Conservation (phyloP, 2,329 filamentous ascomycete species). For the Cladophialophora exuberans region DNA sequence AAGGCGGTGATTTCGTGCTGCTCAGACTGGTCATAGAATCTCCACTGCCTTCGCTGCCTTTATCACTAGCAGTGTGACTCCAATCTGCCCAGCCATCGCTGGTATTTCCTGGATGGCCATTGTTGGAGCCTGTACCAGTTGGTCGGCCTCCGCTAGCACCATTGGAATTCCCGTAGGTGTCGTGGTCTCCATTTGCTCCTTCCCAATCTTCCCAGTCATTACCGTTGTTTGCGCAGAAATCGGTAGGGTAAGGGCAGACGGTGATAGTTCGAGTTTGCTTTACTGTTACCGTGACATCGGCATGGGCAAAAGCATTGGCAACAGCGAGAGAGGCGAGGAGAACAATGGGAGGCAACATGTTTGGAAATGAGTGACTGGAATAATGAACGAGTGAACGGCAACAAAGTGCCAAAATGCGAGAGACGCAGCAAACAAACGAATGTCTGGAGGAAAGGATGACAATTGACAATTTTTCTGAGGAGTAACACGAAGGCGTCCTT, state of each 20-base stretch:
- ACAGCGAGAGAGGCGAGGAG: slow-evolving; percentile 6
- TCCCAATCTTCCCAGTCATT: not conserved
- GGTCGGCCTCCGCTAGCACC: not conserved
- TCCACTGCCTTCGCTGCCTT: not conserved
- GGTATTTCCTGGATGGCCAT: not conserved
- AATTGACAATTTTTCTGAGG: not conserved
- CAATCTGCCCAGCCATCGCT: not conserved
- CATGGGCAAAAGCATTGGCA: not conserved
- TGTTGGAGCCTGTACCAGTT: not conserved
- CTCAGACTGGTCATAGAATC: not conserved
- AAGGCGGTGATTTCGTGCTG: too few relatives aligned
- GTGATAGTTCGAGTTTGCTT: slow-evolving; percentile 9
- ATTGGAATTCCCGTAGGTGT: not conserved
- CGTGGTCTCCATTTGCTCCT: not conserved
- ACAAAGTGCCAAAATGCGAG: slow-evolving; percentile 1
- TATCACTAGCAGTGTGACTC: not conserved
- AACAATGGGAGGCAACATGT: not conserved
- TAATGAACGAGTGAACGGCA: slow-evolving; percentile 7
- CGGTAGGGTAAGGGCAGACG: slow-evolving; percentile 9
- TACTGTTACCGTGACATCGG: slow-evolving; percentile 7
- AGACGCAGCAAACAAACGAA: not conserved
- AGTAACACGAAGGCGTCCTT: not conserved
- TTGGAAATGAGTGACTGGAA: slow-evolving; percentile 9
- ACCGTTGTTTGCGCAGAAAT: not conserved
- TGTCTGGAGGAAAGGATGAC: not conserved